A percentile compares a stretch with the other conserved stretches of the same genome.
phyloP scores from a whole-genome alignment of 345 rosid genomes.

The Punica granatum region DNA sequence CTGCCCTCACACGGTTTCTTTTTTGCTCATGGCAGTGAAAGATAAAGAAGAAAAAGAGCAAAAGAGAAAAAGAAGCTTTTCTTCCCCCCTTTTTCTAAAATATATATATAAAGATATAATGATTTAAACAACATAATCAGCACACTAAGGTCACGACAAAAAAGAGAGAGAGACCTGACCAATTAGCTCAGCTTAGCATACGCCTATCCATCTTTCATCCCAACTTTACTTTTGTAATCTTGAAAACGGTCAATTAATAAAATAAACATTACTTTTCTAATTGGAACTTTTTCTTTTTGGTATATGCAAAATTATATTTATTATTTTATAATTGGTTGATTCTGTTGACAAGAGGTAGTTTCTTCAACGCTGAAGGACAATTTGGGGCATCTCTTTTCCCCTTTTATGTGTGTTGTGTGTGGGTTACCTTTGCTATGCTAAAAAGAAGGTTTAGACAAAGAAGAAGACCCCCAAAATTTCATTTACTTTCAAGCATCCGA shows the following conservation, averaged over 20 bases:
- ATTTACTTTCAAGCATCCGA: conserved; percentile 1
- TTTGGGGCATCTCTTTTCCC: not conserved
- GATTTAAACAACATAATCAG: not conserved
- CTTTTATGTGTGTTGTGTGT: not conserved
- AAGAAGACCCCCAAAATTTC: not conserved
- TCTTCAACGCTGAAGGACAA: conserved; percentile 11
- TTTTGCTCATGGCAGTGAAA: not conserved
- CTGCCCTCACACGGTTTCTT: not conserved
- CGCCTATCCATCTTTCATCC: not conserved
- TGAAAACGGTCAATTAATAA: conserved; percentile 3
- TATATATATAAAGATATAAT: not conserved
- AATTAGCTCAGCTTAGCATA: not conserved
- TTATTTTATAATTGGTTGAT: conserved; percentile 29
- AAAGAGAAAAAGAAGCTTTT: not conserved
- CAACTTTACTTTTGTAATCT: not conserved
- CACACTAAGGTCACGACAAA: not conserved
- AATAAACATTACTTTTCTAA: not conserved
- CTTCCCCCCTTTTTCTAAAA: not conserved
- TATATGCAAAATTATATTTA: not conserved
- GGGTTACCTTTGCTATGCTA: not conserved
- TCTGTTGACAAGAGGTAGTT: conserved; percentile 28
- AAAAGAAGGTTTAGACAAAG: conserved; percentile 5
- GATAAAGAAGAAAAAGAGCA: not conserved
- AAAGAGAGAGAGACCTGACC: not conserved
- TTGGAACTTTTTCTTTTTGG: not conserved